Conservation (phyloP, 345 rosid species). For the Citrus cavaleriei region DNA sequence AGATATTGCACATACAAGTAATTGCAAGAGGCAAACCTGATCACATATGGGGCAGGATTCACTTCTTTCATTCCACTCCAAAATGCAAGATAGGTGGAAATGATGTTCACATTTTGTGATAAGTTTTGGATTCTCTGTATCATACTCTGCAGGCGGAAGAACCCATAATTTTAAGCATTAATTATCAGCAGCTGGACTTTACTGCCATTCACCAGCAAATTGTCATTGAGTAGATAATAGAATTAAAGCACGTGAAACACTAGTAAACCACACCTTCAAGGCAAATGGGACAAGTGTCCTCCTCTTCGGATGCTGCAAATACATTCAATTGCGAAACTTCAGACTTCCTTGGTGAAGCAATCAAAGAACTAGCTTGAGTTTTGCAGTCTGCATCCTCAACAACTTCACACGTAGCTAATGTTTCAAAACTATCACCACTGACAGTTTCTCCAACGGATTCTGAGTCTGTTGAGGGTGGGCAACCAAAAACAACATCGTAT, state of each 20-base stretch:
- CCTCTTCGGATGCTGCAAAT: conserved; percentile 46
- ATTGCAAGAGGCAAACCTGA: conserved; percentile 48
- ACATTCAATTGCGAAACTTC: conserved; percentile 41
- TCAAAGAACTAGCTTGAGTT: conserved; percentile 38
- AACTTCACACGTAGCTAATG: conserved; percentile 38
- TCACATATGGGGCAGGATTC: conserved; percentile 83
- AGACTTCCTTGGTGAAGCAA: conserved; percentile 46
- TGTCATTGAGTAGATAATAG: conserved; percentile 2
- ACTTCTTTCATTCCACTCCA: conserved; percentile 96
- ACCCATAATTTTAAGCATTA: conserved; percentile 11
- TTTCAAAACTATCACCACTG: conserved; percentile 41
- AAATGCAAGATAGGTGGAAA: conserved; percentile 81
- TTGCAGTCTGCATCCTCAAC: conserved; percentile 46
- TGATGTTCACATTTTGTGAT: conserved; percentile 75
- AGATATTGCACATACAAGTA: not conserved
- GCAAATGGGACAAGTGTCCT: conserved; percentile 83
- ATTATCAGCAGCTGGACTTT: not conserved
- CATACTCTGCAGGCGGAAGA: conserved; percentile 60
- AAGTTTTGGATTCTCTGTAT: conserved; percentile 74
- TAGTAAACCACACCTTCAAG: conserved; percentile 58
- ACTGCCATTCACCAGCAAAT: conserved; percentile 2
- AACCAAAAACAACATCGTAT: conserved; percentile 55
- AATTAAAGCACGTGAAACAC: not conserved
- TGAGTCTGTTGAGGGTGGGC: conserved; percentile 33
- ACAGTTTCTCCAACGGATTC: conserved; percentile 31